These are phyloP conservation scores for Sclerotinia sclerotiorum DNA, from an alignment of 2,329 filamentous ascomycete genomes.

Conservation along the genomic window DNA sequence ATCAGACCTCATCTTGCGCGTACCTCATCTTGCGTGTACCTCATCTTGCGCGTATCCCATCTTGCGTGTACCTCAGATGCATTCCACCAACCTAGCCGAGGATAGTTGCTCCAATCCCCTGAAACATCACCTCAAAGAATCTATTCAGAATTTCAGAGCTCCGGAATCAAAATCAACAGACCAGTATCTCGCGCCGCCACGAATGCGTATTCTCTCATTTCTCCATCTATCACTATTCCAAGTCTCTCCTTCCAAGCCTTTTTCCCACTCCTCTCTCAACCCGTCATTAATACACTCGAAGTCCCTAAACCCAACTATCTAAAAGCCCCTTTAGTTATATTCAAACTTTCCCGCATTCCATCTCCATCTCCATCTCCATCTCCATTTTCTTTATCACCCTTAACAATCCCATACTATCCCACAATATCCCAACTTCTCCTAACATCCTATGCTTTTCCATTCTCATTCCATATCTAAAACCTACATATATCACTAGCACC, in stretches of 20 bases:
- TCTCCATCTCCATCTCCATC: too few relatives aligned
- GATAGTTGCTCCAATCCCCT: not conserved
- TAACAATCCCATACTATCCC: too few relatives aligned
- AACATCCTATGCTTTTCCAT: too few relatives aligned
- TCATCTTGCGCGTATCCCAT: too few relatives aligned
- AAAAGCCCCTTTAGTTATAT: not conserved
- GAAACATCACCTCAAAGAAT: not conserved
- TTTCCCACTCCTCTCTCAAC: rapidly evolving
- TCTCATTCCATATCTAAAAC: too few relatives aligned
- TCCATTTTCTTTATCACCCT: rapidly evolving
- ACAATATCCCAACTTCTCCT: too few relatives aligned
- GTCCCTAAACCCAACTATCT: not conserved
- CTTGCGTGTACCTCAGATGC: not conserved
- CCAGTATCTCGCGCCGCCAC: not conserved
- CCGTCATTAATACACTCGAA: not conserved
- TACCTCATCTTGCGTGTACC: not conserved
- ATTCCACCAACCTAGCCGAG: not conserved
- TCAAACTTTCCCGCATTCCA: not conserved
- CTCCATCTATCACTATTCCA: too few relatives aligned
- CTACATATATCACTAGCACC: too few relatives aligned
- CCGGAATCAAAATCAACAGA: not conserved
- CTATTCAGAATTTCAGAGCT: not conserved
- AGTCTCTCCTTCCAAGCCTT: not conserved
- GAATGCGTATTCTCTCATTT: not conserved
- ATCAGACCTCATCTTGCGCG: not conserved